phyloP scores from a whole-genome alignment of 2,329 filamentous ascomycete genomes.

The Didymella sp. region DNA sequence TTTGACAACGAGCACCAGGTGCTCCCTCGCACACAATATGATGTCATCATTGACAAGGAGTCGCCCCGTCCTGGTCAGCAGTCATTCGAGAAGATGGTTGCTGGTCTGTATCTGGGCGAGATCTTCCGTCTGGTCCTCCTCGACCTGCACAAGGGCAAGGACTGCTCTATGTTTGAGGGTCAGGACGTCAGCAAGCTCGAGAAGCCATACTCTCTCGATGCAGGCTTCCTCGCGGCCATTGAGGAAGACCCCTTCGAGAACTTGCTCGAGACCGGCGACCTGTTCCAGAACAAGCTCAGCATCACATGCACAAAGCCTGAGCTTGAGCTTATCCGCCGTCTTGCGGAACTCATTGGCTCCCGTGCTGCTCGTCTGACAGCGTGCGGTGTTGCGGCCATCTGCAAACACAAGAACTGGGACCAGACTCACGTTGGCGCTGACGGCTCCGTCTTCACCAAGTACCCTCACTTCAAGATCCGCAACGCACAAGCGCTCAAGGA shows the following conservation, averaged over 20 bases:
- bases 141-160: conserved; percentile 74
- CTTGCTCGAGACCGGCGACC: conserved; percentile 83
- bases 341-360: conserved; percentile 93
- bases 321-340: conserved; percentile 85
- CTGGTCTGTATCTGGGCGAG: conserved; percentile 91
- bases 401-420: conserved; percentile 91
- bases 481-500: conserved; percentile 89
- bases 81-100: conserved; percentile 97
- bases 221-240: conserved; percentile 90
- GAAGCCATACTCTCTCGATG: conserved; percentile 87
- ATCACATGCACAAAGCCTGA: conserved; percentile 77
- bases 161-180: conserved; percentile 75
- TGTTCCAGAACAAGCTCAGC: conserved; percentile 78
- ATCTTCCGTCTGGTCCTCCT: conserved; percentile 88
- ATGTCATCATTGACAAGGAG: conserved; percentile 85
- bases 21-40: conserved; percentile 85
- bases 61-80: conserved; percentile 94
- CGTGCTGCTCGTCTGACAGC: conserved; percentile 91
- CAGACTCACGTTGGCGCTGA: conserved; percentile 94
- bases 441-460: conserved; percentile 98
- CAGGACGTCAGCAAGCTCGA: conserved; percentile 83
- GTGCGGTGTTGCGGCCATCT: conserved; percentile 94
- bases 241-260: conserved; percentile 98
- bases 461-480: conserved; percentile 95
- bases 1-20: conserved; percentile 95